These are phyloP conservation scores for Triticum timopheevii DNA, from an alignment of 176 grass and related monocot genomes.

Conservation along the genomic window DNA sequence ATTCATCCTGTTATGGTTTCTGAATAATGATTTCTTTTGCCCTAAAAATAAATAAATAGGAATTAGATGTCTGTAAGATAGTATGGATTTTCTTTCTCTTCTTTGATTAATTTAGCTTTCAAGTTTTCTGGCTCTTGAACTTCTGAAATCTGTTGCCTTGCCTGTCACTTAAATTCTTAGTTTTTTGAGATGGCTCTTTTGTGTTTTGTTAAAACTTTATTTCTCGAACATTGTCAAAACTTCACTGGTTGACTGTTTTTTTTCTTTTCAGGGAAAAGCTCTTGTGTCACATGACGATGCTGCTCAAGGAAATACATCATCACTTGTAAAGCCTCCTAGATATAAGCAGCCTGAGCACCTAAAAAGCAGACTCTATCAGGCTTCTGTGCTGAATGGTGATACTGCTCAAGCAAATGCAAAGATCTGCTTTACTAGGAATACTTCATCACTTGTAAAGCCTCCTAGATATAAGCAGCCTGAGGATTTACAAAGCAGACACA, in stretches of 20 bases:
- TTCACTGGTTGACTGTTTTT: conserved; percentile 18
- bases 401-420: conserved; percentile 40
- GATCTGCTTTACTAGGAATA: conserved; percentile 16
- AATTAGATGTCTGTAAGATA: background rate
- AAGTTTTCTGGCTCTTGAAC: conserved; percentile 9
- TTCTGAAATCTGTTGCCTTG: conserved; percentile 14
- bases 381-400: conserved; percentile 29
- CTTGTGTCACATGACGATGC: conserved; percentile 19
- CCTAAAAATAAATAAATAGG: too few relatives aligned
- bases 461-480: conserved; percentile 31
- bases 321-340: conserved; percentile 33
- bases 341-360: conserved; percentile 24
- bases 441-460: conserved; percentile 36
- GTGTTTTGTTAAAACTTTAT: background rate
- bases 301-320: conserved; percentile 49
- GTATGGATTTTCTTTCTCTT: background rate
- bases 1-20: too few relatives aligned
- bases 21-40: too few relatives aligned
- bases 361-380: conserved; percentile 33
- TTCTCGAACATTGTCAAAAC: background rate
- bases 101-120: conserved; percentile 7
- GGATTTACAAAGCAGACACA: conserved; percentile 24
- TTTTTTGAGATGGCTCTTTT: conserved; percentile 7
- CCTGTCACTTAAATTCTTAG: background rate
- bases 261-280: conserved; percentile 57